Base-by-base conservation (phyloP, 306 rosid genomes). In the Hippophae rhamnoides region DNA sequence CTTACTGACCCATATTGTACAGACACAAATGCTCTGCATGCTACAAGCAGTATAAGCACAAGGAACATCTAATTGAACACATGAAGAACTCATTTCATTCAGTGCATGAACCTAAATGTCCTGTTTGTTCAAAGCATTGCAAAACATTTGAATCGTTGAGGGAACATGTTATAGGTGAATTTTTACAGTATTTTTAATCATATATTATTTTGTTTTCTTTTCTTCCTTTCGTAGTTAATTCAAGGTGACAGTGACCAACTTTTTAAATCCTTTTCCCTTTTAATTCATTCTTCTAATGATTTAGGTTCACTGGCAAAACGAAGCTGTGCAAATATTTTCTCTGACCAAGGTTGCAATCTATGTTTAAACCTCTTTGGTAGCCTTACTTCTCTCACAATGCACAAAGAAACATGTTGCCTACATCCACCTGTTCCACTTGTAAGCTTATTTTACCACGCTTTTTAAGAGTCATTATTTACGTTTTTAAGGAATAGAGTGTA, bases 11-110 rank as follows among this genome's bases (percentile, higher is more conserved):
- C 59, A 27, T 54, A 67, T 62, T 45, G 65, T 57, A 23, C 81
- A 89, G 97, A 56, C 85, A 76, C 73, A 84, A 78, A 77, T 89
- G 95, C 65, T 51, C 76, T 10, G 95, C 92, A 10, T 89, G 97
- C 81, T 89, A 76, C 71, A 86, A 72, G 76, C 95, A 84, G 63
- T 89, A 65, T 65, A 89, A 86, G 81, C 76, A 76, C 73, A 80
- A 64, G 72, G 89, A 80, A 52, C 89, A 84, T 74, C 84, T 86
- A 51, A 58, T 86, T 27, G 89, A 89, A 69, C 92, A 89, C 70
- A 78, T 84, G 85, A 79, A 78, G 76, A 47, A 60, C 42, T 73
- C 95, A 0, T 60, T 74, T 60, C 97, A 86, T 70, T 84, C 93
- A 5, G 65, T 60, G 13, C 97, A 89, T 84, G 82, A 89, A 58